Evolutionary conservation across 768 basidiomycete genomes (phyloP), one percentile per base, ranked within the genome.

Genomic region (Dioszegia aurantiaca): DNA sequence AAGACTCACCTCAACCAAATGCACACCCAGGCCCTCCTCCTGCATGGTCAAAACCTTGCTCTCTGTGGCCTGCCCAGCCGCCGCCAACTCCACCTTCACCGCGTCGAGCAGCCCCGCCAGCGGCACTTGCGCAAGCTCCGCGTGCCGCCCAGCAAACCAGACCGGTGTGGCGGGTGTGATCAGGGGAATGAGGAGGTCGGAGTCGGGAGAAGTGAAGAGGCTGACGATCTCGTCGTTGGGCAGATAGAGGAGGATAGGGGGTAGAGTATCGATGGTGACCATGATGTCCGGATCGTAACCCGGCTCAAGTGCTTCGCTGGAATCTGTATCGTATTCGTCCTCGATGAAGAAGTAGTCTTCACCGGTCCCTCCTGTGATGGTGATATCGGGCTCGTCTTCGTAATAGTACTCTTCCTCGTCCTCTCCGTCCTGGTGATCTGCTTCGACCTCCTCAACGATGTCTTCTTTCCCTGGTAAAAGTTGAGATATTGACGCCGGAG

Each of bases 161-260:
- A 77, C 62, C 26, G 62, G 31, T 46, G 65, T 23, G 61, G 62
- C 58, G 53, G 54, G 55, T 14, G 60, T 41, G 17, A 60, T 19
- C n/a, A 61, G 40, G 4, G 54, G 54, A 16, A 55, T 12, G 10
- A 27, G 27, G 12, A 42, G 28, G 19, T 8, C 41, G 16, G 41
- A 27, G 19, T 55, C 51, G 24, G 40, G 37, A 2, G 51, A 31
- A 17, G 36, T 26, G 37, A 53, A 45, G 23, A 55, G 54, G 40
- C 55, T 21, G 51, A 56, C 51, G 28, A 37, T 41, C 21, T 19
- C 47, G 9, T 63, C 49, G 1, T 61, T 40, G 46, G 77, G 53
- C 80, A 85, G 67, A 72, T 77, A 30, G 79, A 93, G 54, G 91
- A 91, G 73, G 81, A 86, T 64, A 77, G 84, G 67, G 87, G 95